Evolutionary conservation across 257 asterid genomes (phyloP), one percentile per base, ranked within the genome.

Genomic region (Nicotiana obtusifolia): DNA sequence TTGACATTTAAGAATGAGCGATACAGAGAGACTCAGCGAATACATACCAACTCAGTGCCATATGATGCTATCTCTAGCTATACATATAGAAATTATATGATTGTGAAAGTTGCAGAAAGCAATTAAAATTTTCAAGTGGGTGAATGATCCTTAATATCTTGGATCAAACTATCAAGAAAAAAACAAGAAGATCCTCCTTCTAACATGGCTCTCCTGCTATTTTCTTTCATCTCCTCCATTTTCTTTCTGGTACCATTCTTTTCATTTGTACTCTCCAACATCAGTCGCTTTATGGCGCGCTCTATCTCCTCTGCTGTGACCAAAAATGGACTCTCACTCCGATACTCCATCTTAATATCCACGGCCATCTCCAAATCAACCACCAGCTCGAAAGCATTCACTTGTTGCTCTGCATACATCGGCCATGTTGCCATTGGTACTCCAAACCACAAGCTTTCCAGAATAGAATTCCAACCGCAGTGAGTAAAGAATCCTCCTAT

Each of bases 151-250:
- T 44, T 86, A 4, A 88, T 85, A 78, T 88, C 86, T 17, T 89
- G 81, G 28, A 88, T 83, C 5, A 91, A 90, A 47, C 31, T 44
- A 76, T 11, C 17, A 11, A 80, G 82, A 26, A 87, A 88, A 17
- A 17, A 71, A 30, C 76, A 86, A 5, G 97, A 92, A 30, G 97
- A 89, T 33, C 95, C 97, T 10, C 87, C 93, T 73, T 87, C 89
- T 75, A 10, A 4, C 68, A 92, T 37, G 19, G 90, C 92, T 69
- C 28, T 41, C 85, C 89, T 90, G 20, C 90, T 88, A 60, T 81
- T 88, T 54, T 78, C 64, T 81, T 85, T 68, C 90, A 90, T 82
- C 19, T 91, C 91, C 83, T 84, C 83, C 86, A 91, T 89, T 82
- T 93, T 93, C 68, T 41, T 4, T 77, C 88, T 87, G 62, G 89